These are phyloP conservation scores for Thecaphora frezii DNA, from an alignment of 1,284 basidiomycete genomes.

Conservation along the genomic window DNA sequence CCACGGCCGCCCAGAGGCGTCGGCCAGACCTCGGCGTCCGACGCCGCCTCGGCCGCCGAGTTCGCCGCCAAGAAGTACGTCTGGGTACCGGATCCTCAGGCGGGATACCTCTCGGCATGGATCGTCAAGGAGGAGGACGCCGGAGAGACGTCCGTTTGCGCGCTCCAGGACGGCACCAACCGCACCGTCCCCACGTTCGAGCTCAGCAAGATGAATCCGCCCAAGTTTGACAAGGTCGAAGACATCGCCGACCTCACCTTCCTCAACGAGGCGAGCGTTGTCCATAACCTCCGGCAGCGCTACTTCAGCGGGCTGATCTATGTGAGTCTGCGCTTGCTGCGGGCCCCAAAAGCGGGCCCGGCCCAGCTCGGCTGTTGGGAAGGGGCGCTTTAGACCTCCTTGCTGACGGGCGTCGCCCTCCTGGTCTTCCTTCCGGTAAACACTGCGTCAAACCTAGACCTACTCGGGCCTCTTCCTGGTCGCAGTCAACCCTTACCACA, in stretches of 20 bases:
- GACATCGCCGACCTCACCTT: constrained; percentile 98
- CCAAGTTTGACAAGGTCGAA: constrained; percentile 95
- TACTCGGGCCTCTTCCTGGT: constrained; percentile 96
- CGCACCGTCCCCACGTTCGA: constrained; percentile 47
- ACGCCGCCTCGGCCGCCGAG: constrained; percentile 69
- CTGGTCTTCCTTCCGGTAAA: not conserved
- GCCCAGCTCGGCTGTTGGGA: too few relatives aligned
- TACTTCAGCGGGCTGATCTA: constrained; percentile 93
- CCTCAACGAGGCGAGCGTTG: constrained; percentile 96
- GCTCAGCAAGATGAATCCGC: constrained; percentile 71
- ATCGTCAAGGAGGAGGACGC: constrained; percentile 73
- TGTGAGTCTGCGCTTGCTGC: constrained; percentile 70
- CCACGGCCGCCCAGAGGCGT: constrained; percentile 24
- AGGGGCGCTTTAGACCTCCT: too few relatives aligned
- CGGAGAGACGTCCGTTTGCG: constrained; percentile 68
- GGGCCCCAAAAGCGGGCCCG: too few relatives aligned
- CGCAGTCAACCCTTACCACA: constrained; percentile 95
- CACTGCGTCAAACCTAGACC: constrained; percentile 71
- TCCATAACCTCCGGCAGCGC: constrained; percentile 88
- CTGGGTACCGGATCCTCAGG: constrained; percentile 85
- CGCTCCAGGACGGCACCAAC: constrained; percentile 66
- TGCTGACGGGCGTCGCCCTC: too few relatives aligned
- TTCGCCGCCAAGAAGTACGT: constrained; percentile 98
- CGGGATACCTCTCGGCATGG: constrained; percentile 88
- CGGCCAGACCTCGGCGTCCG: constrained; percentile 44